These are phyloP conservation scores for Pascua guehoae DNA, from an alignment of 1,284 basidiomycete species.

Conservation along the genomic window DNA sequence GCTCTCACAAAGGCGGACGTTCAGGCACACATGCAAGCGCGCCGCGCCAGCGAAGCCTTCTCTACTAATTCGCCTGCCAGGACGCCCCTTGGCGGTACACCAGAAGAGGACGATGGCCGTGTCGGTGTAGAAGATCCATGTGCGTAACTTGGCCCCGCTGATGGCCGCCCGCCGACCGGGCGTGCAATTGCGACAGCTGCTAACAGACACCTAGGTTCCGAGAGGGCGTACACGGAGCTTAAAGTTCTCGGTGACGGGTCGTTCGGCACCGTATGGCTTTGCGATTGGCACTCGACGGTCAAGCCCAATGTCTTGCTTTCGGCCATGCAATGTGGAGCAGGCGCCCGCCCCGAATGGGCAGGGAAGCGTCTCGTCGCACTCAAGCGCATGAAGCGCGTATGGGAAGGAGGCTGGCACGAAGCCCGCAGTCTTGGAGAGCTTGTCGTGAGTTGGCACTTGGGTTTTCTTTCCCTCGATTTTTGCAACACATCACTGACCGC, in stretches of 20 bases:
- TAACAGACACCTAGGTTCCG: conserved; percentile 26
- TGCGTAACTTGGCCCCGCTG: conserved; percentile 18
- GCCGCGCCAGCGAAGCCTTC: conserved; percentile 2
- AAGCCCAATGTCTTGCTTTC: conserved; percentile 80
- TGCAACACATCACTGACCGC: conserved; percentile 7
- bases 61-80: neutral
- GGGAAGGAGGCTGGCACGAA: conserved; percentile 96
- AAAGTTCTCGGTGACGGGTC: conserved; percentile 94
- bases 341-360: conserved; percentile 84
- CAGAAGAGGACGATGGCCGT: conserved; percentile 31
- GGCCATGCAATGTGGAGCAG: conserved; percentile 77
- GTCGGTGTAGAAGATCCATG: conserved; percentile 43
- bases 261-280: conserved; percentile 96
- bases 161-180: too few relatives aligned
- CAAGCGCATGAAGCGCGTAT: conserved; percentile 97
- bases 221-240: conserved; percentile 56
- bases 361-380: conserved; percentile 94
- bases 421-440: conserved; percentile 93
- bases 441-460: conserved; percentile 62
- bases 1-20: too few relatives aligned
- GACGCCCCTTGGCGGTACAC: neutral
- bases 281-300: conserved; percentile 96
- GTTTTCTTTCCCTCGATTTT: neutral
- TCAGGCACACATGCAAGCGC: neutral
- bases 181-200: neutral